Conservation (phyloP, 805 yeast genomes). For the Suhomyces kilbournensis region DNA sequence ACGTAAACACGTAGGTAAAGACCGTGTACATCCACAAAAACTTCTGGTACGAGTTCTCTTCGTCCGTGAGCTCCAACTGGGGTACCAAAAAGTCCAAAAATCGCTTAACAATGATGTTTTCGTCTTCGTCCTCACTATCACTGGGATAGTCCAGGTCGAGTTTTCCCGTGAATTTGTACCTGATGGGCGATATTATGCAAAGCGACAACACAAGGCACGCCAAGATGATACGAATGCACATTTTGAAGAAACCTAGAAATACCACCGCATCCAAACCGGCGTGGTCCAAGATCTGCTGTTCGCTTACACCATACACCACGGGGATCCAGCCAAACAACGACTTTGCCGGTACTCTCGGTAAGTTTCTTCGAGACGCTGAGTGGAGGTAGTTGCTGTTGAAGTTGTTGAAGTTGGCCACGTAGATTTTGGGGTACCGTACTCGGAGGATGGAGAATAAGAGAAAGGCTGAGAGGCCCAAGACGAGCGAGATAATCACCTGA, state of each 20-base stretch:
- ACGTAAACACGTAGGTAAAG: slow-evolving; percentile 84
- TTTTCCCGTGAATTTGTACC: slow-evolving; percentile 79
- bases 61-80: background rate
- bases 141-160: slow-evolving; percentile 46
- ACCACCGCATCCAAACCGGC: slow-evolving; percentile 96
- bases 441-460: slow-evolving; percentile 67
- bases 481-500: slow-evolving; percentile 67
- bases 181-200: slow-evolving; percentile 75
- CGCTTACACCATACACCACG: slow-evolving; percentile 60
- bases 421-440: slow-evolving; percentile 73
- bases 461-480: slow-evolving; percentile 68
- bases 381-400: slow-evolving; percentile 41
- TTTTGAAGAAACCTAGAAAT: slow-evolving; percentile 83
- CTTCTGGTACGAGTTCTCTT: slow-evolving; percentile 41
- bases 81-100: background rate
- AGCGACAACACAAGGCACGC: slow-evolving; percentile 69
- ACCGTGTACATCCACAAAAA: slow-evolving; percentile 84
- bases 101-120: slow-evolving; percentile 2
- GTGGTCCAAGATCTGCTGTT: slow-evolving; percentile 74
- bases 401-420: slow-evolving; percentile 71
- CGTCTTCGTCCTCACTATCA: slow-evolving; percentile 23
- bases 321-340: slow-evolving; percentile 82
- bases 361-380: slow-evolving; percentile 43
- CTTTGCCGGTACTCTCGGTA: slow-evolving; percentile 56
- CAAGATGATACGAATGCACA: slow-evolving; percentile 70